Evolutionary conservation across 441 rosid genomes (phyloP), one percentile per base, ranked within the genome.

Genomic region (Jatropha podagrica): DNA sequence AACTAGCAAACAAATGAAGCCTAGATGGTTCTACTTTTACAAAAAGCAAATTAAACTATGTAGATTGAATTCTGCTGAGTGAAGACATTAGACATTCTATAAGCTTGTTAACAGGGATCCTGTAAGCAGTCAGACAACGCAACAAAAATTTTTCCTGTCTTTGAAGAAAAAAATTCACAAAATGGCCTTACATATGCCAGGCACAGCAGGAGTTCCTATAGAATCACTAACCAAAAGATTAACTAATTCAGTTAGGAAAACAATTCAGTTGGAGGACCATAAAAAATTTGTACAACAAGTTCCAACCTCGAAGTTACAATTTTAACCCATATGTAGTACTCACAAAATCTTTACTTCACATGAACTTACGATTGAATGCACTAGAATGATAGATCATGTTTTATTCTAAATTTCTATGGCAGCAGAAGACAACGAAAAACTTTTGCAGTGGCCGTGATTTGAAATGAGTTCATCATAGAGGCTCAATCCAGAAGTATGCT

Each of bases 1-100:
- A 92, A 94, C 98, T 94, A 88, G 73, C 40, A 37, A 62, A 75
- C 55, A 42, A 74, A 32, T n/a, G 38, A 59, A 59, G 20, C 7
- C 58, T 54, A 49, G 26, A 23, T 10, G 17, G 2, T 7, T 23
- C 46, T 14, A 5, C 23, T 48, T 3, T 17, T 18, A 7, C 9
- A 32, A 0, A 3, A 70, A 42, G 41, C 23, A 32, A 2, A 32
- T 41, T 23, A 58, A 59, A 44, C 46, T 9, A 14, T 13, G 44
- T 18, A 27, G 32, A 46, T 32, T 60, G 67, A 72, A 48, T 17
- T 72, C 15, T 46, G 44, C 18, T 37, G 14, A 3, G 20, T 15
- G 59, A 60, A 40, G 59, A 48, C 17, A 51, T 0, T 44, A 26
- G 26, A 72, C 40, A 23, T 59, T 60, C 42, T 59, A 42, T 7